Percentiles rank a stretch among this genome's conserved stretches.
Conservation (phyloP, 2,329 filamentous ascomycete genomes). For the Aspergillus luchuensis region DNA sequence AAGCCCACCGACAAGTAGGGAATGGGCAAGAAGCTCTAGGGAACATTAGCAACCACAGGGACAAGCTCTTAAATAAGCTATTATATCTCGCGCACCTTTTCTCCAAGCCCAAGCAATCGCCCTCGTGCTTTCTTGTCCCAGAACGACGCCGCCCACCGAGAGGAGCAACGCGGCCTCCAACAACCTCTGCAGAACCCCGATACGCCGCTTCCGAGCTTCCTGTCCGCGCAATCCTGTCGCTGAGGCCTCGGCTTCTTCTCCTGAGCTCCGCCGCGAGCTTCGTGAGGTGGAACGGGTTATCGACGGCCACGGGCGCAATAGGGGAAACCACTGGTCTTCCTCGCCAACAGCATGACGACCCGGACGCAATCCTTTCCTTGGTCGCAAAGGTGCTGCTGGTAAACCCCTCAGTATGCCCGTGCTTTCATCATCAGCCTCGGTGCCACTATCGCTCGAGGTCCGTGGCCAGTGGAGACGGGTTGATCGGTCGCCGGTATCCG, state of each 20-base stretch:
- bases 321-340: slow-evolving; percentile 34
- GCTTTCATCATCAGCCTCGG: slow-evolving; percentile 92
- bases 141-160: slow-evolving; percentile 52
- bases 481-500: slow-evolving; percentile 36
- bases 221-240: slow-evolving; percentile 26
- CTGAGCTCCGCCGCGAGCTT: slow-evolving; percentile 35
- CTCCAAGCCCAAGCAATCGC: slow-evolving; percentile 39
- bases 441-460: slow-evolving; percentile 82
- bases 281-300: slow-evolving; percentile 32
- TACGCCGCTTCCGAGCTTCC: slow-evolving; percentile 36
- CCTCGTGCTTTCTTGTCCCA: slow-evolving; percentile 35
- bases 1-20: slow-evolving; percentile 33
- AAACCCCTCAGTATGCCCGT: slow-evolving; percentile 73
- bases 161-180: slow-evolving; percentile 58
- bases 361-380: slow-evolving; percentile 74
- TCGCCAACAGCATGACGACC: slow-evolving; percentile 27
- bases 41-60: slow-evolving; percentile 14
- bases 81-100: slow-evolving; percentile 35
- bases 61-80: background rate
- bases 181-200: slow-evolving; percentile 50
- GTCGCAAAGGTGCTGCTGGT: slow-evolving; percentile 72
- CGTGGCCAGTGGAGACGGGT: slow-evolving; percentile 50
- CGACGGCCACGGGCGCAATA: slow-evolving; percentile 35
- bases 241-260: slow-evolving; percentile 31
- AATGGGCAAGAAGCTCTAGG: slow-evolving; percentile 39